Evolutionary conservation across 352 stramenopile genomes (phyloP).

Genomic region (Phytopythium litorale): DNA sequence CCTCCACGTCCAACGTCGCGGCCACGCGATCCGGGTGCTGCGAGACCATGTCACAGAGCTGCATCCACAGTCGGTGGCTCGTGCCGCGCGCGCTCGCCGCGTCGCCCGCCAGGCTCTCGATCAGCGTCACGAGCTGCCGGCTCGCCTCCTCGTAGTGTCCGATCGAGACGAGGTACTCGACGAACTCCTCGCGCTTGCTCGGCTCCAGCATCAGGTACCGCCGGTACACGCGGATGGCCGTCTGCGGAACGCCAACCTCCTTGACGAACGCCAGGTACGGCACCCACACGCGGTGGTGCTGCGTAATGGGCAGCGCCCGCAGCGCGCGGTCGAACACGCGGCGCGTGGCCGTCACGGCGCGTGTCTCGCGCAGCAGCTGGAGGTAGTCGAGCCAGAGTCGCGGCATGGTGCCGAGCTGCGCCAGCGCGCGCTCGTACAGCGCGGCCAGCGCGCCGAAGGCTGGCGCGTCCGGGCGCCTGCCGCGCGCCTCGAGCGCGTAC

Average conservation of each 20-base stretch:
- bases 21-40: constrained; percentile 91
- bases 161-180: constrained; percentile 73
- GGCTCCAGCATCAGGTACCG: constrained; percentile 87
- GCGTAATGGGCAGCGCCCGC: constrained; percentile 94
- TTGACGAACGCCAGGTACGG: constrained; percentile 91
- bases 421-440: constrained; percentile 89
- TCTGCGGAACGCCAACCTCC: constrained; percentile 64
- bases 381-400: constrained; percentile 94
- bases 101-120: constrained; percentile 47
- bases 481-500: constrained; percentile 58
- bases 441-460: constrained; percentile 32
- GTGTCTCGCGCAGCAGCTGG: constrained; percentile 68
- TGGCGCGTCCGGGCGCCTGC: constrained; percentile 52
- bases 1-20: constrained; percentile 91
- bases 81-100: constrained; percentile 33
- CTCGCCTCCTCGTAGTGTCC: constrained; percentile 81
- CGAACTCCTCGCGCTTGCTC: constrained; percentile 60
- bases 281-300: constrained; percentile 97
- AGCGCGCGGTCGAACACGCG: constrained; percentile 95
- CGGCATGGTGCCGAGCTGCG: constrained; percentile 95
- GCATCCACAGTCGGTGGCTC: constrained; percentile 96
- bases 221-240: constrained; percentile 82
- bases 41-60: constrained; percentile 95
- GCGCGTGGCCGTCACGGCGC: constrained; percentile 74
- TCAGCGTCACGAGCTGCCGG: constrained; percentile 72